Evolutionary conservation across 495 filamentous ascomycete species (phyloP), one percentile per base, ranked within the genome.

Genomic region (Penicillium antarcticum): DNA sequence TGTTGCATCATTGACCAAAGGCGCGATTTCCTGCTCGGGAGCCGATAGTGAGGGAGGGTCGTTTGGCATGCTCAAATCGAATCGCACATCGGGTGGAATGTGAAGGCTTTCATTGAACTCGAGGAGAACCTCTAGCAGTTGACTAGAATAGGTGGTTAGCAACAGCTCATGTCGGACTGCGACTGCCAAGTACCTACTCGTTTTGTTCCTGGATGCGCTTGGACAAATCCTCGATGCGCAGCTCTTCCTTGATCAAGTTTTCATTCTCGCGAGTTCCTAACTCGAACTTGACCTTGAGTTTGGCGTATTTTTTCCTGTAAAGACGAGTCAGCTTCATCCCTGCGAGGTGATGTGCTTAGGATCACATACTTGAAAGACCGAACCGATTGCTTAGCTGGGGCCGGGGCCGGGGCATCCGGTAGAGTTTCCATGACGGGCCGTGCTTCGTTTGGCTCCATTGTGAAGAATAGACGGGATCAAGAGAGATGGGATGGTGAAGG

Each of bases 221-320:
- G 13, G 88, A 86, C 5, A 89, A 83, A 55, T 83, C 83, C 47
- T 83, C 78, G 9, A 90, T 88, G 50, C 87, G 84, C 64, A 88
- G 81, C 65, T 94, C 91, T 33, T 88, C 80, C 47, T 79, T 80
- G 66, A 87, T 89, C 34, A 95, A 75, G 33, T 77, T 76, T 61
- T 95, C 88, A 58, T 85, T 91, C 42, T 88, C 83, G 42, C 82
- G 80, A 83, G 92, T 91, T 59, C 81, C 82, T 37, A 86, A 78
- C 58, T 97, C 91, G 58, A 97, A 98, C 34, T 81, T 78, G 60
- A 89, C 76, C 61, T 88, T 87, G 75, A 95, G 84, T 74, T 98
- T 98, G 48, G 88, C 84, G 70, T 92, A 98, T 73, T 98, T 98
- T 72, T 95, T 96, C 73, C 90, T 92, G 68, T 58, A 78, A 67